Percentiles rank a stretch among this genome's conserved stretches.
These are phyloP conservation scores for Kwoniella bestiolae DNA, from an alignment of 768 basidiomycete species.

Conservation along the genomic window DNA sequence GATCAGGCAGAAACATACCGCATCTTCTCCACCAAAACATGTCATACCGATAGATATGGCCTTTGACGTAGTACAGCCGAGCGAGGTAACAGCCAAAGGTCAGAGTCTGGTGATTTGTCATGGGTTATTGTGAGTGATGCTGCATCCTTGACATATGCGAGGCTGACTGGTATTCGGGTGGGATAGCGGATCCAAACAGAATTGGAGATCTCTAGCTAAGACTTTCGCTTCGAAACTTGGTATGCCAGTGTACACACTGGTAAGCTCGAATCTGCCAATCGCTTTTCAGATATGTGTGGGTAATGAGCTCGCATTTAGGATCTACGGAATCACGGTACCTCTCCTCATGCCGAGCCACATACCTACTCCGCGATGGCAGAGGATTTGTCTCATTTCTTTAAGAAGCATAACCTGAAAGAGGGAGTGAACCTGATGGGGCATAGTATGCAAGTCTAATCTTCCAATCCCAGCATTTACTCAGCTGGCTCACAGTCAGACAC, in stretches of 20 bases:
- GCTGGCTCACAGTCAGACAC: no score
- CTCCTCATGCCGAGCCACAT: conserved; percentile 75
- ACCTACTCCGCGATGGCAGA: conserved; percentile 77
- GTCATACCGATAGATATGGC: conserved; percentile 43
- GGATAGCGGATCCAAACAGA: conserved; percentile 81
- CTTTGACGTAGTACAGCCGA: conserved; percentile 42
- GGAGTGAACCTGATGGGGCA: conserved; percentile 81
- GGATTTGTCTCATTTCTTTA: conserved; percentile 74
- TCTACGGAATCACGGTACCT: conserved; percentile 85
- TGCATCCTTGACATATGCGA: neutral
- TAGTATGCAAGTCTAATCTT: conserved; percentile 78
- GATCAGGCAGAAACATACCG: neutral
- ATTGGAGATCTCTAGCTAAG: conserved; percentile 82
- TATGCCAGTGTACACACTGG: conserved; percentile 75
- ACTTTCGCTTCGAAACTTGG: conserved; percentile 69
- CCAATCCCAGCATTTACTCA: no score
- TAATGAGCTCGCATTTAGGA: no score
- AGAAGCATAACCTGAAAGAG: conserved; percentile 59
- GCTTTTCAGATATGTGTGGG: neutral
- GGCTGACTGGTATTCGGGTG: neutral
- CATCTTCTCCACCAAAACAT: neutral
- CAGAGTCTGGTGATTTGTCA: conserved; percentile 55
- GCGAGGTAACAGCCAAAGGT: conserved; percentile 19
- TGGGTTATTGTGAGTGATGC: conserved; percentile 52
- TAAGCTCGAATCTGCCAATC: conserved; percentile 52